Conservation (phyloP, 495 filamentous ascomycete genomes). For the Tuber aestivum region DNA sequence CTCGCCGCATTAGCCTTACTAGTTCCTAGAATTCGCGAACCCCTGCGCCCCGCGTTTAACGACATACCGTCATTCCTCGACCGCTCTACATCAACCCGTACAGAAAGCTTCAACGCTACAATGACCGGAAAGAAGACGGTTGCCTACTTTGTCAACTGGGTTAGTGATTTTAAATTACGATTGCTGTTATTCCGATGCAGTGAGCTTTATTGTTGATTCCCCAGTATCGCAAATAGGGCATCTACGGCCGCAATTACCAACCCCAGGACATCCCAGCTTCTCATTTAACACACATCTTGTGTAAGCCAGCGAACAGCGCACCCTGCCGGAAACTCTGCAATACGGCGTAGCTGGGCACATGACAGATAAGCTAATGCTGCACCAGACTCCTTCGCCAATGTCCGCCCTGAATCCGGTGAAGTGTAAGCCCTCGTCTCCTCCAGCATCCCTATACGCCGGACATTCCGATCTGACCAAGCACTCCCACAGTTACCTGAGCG, state of each 20-base stretch:
- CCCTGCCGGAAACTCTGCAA: neutral
- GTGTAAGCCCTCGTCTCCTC: slow-evolving; percentile 52
- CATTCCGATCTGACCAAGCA: slow-evolving; percentile 5
- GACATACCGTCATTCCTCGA: slow-evolving; percentile 29
- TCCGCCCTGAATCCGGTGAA: slow-evolving; percentile 66
- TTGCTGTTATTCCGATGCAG: neutral
- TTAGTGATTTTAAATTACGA: slow-evolving; percentile 16
- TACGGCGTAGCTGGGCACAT: neutral
- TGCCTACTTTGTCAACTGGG: slow-evolving; percentile 83
- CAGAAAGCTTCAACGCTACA: neutral
- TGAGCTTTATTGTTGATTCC: slow-evolving; percentile 7
- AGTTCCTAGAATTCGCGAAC: slow-evolving; percentile 14
- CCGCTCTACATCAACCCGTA: slow-evolving; percentile 13
- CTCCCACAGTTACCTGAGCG: slow-evolving; percentile 37
- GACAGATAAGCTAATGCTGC: slow-evolving; percentile 16
- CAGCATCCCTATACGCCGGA: neutral
- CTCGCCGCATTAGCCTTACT: slow-evolving; percentile 22
- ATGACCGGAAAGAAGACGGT: slow-evolving; percentile 49
- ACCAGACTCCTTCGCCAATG: slow-evolving; percentile 71
- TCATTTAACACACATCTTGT: slow-evolving; percentile 87
- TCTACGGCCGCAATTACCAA: slow-evolving; percentile 76
- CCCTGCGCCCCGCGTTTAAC: slow-evolving; percentile 19
- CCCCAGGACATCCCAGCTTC: slow-evolving; percentile 82
- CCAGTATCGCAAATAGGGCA: slow-evolving; percentile 53
- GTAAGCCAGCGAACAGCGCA: slow-evolving; percentile 19